phyloP scores from a whole-genome alignment of 1,284 basidiomycete genomes.

The Salmacisia buchloeana region DNA sequence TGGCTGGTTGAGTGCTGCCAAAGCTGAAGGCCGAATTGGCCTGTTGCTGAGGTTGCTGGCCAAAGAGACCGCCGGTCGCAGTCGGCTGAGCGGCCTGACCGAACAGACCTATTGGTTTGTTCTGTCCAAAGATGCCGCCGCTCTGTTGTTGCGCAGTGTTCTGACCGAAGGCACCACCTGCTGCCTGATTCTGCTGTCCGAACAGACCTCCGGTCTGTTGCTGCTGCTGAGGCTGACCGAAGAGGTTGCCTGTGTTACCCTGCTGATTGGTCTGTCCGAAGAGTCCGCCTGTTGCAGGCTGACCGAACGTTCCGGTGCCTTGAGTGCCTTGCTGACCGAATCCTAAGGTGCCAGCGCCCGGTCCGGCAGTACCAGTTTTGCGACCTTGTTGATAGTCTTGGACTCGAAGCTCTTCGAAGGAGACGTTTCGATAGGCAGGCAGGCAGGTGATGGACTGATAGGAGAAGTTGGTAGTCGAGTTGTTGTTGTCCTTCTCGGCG shows the following conservation, averaged over 20 bases:
- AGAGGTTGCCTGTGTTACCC: slow-evolving; percentile 40
- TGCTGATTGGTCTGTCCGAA: slow-evolving; percentile 38
- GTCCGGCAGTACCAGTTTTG: slow-evolving; percentile 10
- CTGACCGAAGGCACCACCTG: not conserved
- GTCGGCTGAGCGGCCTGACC: slow-evolving; percentile 31
- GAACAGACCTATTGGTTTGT: slow-evolving; percentile 19
- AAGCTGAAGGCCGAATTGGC: slow-evolving; percentile 17
- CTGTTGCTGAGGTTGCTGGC: slow-evolving; percentile 12
- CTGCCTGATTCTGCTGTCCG: slow-evolving; percentile 41
- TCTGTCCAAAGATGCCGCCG: slow-evolving; percentile 49
- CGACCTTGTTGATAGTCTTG: slow-evolving; percentile 21
- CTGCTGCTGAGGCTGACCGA: slow-evolving; percentile 35
- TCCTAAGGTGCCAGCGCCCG: not conserved
- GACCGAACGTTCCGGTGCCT: not conserved
- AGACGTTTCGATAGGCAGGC: slow-evolving; percentile 14
- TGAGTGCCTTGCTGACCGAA: not conserved
- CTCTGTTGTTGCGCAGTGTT: slow-evolving; percentile 35
- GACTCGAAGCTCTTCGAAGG: slow-evolving; percentile 19
- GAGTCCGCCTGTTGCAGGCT: slow-evolving; percentile 27
- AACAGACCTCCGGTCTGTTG: slow-evolving; percentile 41
- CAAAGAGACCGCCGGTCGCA: slow-evolving; percentile 15
- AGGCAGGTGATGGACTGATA: slow-evolving; percentile 18
- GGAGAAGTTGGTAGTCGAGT: slow-evolving; percentile 2
- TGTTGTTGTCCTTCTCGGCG: slow-evolving; percentile 14
- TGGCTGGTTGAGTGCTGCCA: slow-evolving; percentile 10